Base-by-base conservation (phyloP, 805 yeast species). In the Suhomyces tanzawaensis region DNA sequence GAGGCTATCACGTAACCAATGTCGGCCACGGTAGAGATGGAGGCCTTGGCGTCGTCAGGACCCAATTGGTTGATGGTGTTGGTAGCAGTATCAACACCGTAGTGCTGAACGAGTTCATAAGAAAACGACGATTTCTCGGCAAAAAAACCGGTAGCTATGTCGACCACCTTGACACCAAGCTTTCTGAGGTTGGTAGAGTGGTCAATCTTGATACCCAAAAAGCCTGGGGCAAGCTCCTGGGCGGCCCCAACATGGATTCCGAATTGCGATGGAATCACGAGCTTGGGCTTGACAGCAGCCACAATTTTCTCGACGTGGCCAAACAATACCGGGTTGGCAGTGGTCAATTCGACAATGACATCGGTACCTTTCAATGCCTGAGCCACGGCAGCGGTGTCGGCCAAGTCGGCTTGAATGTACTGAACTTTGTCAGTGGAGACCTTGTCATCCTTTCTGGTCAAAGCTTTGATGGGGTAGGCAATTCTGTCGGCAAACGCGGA, bases 181-280 rank as follows among this genome's bases (percentile, higher is more conserved):
- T 27, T 27, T 12, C 38, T 19, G n/a, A 33, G 7, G 11, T 51
- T 58, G 2, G 51, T 48, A 4, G 70, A 51, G 47, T 74, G 77
- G 1, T 39, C 48, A 1, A 52, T 31, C 52, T 75, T 76, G 14
- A 40, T 9, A 1, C 32, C 49, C 21, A 58, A 48, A 39, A 73
- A 59, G 1, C 62, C 64, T 5, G 77, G 72, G 16, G 66, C 53
- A n/a, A 24, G 6, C 15, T 46, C 41, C 3, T 48, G 48, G 15
- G 54, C 53, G 7, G 51, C 59, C 2, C 45, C 52, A 13, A 69
- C 34, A 37, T 77, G 78, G 16, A 64, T 48, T 28, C 86, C 88
- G 48, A 74, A 81, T 48, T 79, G 84, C 2, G 82, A 72, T 22
- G 84, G 82, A 45, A 79, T 71, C 59, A 68, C 79, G 23, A 77